Base-by-base conservation (phyloP, 2,329 filamentous ascomycete genomes). In the Fusarium hainanense region DNA sequence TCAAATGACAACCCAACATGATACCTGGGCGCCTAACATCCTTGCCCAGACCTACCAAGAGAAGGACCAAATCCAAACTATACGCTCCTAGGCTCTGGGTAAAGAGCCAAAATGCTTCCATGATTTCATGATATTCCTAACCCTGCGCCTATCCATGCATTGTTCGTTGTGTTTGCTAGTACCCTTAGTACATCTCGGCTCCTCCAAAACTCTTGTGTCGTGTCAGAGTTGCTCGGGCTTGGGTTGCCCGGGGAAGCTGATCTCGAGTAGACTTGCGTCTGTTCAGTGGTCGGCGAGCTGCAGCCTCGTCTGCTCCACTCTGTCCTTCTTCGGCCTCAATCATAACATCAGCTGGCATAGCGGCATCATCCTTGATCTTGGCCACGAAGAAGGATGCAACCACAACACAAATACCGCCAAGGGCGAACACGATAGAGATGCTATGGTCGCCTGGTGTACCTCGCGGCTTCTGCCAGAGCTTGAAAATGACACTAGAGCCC, bases 361-460 rank as follows among this genome's bases (percentile, higher is more conserved):
- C 77, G 18, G 80, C 74, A 46, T 90, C 88, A 74, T 94, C 92
- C 41, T 86, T 83, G 37, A 96, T 89, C 61, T 85, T 84, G 52
- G 85, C 83, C 13, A 93, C 90, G 76, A 95, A 87, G 72, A 87
- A 93, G 7, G 92, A 93, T 8, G 95, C 92, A 5, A 91, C 82
- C 49, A 98, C 78, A 3, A 94, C 93, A 67, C 92, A 92, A 44
- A 92, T 80, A 4, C 94, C 95, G 3, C 94, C 94, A 58, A 97
- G 90, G 21, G 94, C 89, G 73, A 98, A 82, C 43, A 97, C 93
- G 83, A 95, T 93, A 18, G 91, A 90, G 51, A 98, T 93, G 78
- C 93, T 97, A 70, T 92, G 89, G 80, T 98, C 95, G 34, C 93
- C 94, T 0, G 93, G 91, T 7, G 87, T 88, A 7, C 94, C 94